Percentiles rank a stretch among this genome's conserved stretches.
phyloP scores from a whole-genome alignment of 768 basidiomycete species.

The Crepidotus variabilis region DNA sequence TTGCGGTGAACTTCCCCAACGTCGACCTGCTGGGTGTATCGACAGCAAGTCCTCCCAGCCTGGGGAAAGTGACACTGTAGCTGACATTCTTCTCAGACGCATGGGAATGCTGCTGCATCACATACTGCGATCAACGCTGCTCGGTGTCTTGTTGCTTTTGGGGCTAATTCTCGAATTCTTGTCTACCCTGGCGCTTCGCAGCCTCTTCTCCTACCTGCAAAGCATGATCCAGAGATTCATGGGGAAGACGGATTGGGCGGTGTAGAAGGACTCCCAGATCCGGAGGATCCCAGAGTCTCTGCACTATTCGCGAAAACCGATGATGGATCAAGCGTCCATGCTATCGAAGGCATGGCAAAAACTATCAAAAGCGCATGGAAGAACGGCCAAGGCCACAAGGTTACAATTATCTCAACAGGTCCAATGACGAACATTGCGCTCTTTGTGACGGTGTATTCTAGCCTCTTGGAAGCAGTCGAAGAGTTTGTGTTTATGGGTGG shows the following conservation, averaged over 20 bases:
- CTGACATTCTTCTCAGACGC: conserved; percentile 44
- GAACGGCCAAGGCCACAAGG: conserved; percentile 52
- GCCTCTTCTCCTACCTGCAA: conserved; percentile 61
- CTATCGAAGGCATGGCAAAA: conserved; percentile 66
- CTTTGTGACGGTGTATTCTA: conserved; percentile 54
- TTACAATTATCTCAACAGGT: conserved; percentile 72
- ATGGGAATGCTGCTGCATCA: conserved; percentile 70
- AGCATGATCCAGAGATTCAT: conserved; percentile 76
- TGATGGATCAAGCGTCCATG: conserved; percentile 42
- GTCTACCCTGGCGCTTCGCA: conserved; percentile 69
- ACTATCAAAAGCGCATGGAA: conserved; percentile 55
- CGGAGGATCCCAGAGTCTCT: conserved; percentile 44
- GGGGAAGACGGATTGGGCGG: conserved; percentile 82
- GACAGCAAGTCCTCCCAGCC: conserved; percentile 45
- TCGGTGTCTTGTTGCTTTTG: conserved; percentile 72
- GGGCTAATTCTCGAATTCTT: conserved; percentile 49
- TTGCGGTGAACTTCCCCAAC: conserved; percentile 64
- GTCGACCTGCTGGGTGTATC: conserved; percentile 79
- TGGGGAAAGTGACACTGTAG: background rate
- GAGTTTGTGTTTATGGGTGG: conserved; percentile 90
- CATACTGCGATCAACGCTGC: conserved; percentile 72
- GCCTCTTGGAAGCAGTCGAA: conserved; percentile 52
- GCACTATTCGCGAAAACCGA: conserved; percentile 42
- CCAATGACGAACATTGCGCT: conserved; percentile 83
- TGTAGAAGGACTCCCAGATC: conserved; percentile 67